Base-by-base conservation (phyloP, 768 basidiomycete genomes). In the Pisolithus orientalis region DNA sequence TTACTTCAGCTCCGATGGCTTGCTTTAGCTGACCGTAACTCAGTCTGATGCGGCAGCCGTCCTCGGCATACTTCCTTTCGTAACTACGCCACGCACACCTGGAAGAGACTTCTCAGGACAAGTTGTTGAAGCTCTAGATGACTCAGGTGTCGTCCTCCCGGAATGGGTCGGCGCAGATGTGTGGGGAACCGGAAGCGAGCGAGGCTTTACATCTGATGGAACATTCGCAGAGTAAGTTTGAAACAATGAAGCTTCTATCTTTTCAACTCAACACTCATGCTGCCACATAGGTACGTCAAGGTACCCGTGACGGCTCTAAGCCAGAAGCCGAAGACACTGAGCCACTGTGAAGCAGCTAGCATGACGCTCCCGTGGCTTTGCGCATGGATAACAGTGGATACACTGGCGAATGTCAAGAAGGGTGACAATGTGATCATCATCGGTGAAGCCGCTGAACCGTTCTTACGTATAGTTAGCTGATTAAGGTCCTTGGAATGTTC, bases 371-470 rank as follows among this genome's bases (percentile, higher is more conserved):
- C 60, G 0, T 70, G 69, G 67, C 58, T 70, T 25, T 69, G 67
- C 48, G 69, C 69, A 6, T 69, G 69, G 69, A 71, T 70, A 57
- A 68, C 67, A 1, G 66, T 69, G 11, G 55, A 71, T 9, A 69
- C 58, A 14, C 69, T 70, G 13, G 67, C 67, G 17, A 54, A 62
- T 8, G 61, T 71, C 46, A 69, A 66, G 44, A 11, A 58, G 17
- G 69, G 63, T 11, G 67, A 69, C 28, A 69, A 67, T 39, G 65
- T 70, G 5, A 34, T 69, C 44, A 70, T 69, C 51, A 61, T 69
- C 25, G 67, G 67, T 65, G 58, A 31, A 7, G 4, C 1, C 21
- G 10, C 2, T 14, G 17, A 4, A n/a, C 17, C 21, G 37, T 21
- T 13, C 44, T 14, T 25, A 47, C 29, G 14, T 7, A 27, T 46